These are phyloP conservation scores for Lepidium didymum DNA, from an alignment of 345 rosid genomes.

Conservation along the genomic window DNA sequence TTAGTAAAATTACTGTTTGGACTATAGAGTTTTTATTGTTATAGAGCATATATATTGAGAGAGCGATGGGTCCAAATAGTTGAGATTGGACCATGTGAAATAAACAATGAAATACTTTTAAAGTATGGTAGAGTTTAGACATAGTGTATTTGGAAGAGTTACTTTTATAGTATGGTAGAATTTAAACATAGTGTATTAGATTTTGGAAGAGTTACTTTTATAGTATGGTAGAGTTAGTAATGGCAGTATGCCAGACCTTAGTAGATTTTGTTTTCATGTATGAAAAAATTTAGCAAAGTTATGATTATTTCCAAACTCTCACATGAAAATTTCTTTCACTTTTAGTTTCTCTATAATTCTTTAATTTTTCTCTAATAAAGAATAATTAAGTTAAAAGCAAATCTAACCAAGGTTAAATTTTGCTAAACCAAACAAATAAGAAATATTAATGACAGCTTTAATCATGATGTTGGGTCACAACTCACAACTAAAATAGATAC, in stretches of 20 bases:
- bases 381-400: slow-evolving; percentile 8
- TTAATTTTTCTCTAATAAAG: neutral
- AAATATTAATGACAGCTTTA: neutral
- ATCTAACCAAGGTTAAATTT: slow-evolving; percentile 3
- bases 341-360: too few relatives aligned
- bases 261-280: too few relatives aligned
- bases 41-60: neutral
- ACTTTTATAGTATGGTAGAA: too few relatives aligned
- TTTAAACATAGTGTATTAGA: too few relatives aligned
- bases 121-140: too few relatives aligned
- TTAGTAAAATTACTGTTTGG: neutral
- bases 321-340: neutral
- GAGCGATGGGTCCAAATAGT: slow-evolving; percentile 19
- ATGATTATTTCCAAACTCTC: too few relatives aligned
- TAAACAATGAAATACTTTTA: slow-evolving; percentile 28
- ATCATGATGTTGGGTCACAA: slow-evolving; percentile 9
- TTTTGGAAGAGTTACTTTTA: too few relatives aligned
- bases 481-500: too few relatives aligned
- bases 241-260: too few relatives aligned
- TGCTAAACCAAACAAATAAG: slow-evolving; percentile 3
- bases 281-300: too few relatives aligned
- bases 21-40: neutral
- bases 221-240: too few relatives aligned
- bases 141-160: too few relatives aligned
- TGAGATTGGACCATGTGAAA: slow-evolving; percentile 26